These are phyloP conservation scores for Zygosaccharomyces siamensis DNA, from an alignment of 805 yeast genomes.

Conservation along the genomic window DNA sequence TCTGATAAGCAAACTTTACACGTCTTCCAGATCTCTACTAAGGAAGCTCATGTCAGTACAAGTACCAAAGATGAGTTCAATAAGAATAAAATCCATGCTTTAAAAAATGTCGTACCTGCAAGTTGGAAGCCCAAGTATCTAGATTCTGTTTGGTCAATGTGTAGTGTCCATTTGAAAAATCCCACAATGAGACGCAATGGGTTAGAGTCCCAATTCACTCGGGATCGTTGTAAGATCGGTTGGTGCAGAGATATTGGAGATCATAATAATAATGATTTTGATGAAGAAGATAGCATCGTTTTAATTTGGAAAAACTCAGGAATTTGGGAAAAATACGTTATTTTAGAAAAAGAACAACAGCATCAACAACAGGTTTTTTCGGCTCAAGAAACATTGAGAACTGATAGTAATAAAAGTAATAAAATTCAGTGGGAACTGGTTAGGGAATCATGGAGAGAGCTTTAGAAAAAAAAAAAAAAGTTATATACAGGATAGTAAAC, in stretches of 20 bases:
- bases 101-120: slow-evolving; percentile 52
- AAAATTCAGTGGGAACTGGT: slow-evolving; percentile 50
- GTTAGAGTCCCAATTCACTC: slow-evolving; percentile 20
- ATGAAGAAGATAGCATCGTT: slow-evolving; percentile 57
- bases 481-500: neutral
- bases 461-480: slow-evolving; percentile 6
- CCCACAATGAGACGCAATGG: slow-evolving; percentile 25
- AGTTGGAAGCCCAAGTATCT: slow-evolving; percentile 64
- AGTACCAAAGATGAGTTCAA: slow-evolving; percentile 8
- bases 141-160: slow-evolving; percentile 83
- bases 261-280: slow-evolving; percentile 29
- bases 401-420: slow-evolving; percentile 17
- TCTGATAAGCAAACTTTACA: slow-evolving; percentile 90
- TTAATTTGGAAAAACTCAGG: slow-evolving; percentile 70
- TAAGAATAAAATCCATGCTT: slow-evolving; percentile 54
- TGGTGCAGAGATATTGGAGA: slow-evolving; percentile 24
- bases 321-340: slow-evolving; percentile 82
- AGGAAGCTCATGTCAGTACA: slow-evolving; percentile 13
- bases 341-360: slow-evolving; percentile 46
- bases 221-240: slow-evolving; percentile 31
- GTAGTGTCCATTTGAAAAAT: slow-evolving; percentile 52
- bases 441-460: slow-evolving; percentile 63
- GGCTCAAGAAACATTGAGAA: slow-evolving; percentile 21
- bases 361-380: slow-evolving; percentile 13
- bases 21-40: slow-evolving; percentile 56